Percentiles rank a stretch among this genome's conserved stretches.
phyloP scores from a whole-genome alignment of 495 filamentous ascomycete genomes.

The Aspergillus heteromorphus region DNA sequence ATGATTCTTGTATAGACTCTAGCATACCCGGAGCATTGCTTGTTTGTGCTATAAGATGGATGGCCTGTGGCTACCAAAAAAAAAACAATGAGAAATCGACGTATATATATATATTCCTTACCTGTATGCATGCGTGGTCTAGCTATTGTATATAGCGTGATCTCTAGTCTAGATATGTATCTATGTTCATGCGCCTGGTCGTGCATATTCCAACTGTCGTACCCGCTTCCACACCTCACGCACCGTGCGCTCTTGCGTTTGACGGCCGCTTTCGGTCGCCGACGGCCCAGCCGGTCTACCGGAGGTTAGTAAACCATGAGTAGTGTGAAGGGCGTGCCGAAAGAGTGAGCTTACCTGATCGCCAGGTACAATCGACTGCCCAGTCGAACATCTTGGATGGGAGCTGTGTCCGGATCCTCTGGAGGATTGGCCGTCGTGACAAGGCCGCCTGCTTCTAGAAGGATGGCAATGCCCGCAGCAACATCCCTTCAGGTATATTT shows the following conservation, averaged over 20 bases:
- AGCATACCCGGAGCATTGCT: slow-evolving; percentile 25
- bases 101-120: background rate
- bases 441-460: slow-evolving; percentile 56
- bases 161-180: background rate
- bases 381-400: slow-evolving; percentile 52
- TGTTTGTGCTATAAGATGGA: slow-evolving; percentile 13
- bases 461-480: slow-evolving; percentile 51
- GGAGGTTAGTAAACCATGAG: background rate
- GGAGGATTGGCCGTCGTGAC: slow-evolving; percentile 65
- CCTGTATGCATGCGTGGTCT: background rate
- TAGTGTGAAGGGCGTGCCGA: background rate
- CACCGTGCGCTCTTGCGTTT: slow-evolving; percentile 60
- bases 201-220: slow-evolving; percentile 51
- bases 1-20: slow-evolving; percentile 24
- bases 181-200: slow-evolving; percentile 42
- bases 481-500: slow-evolving; percentile 37
- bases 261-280: slow-evolving; percentile 51
- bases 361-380: slow-evolving; percentile 62
- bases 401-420: slow-evolving; percentile 42
- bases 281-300: slow-evolving; percentile 55
- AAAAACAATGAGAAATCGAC: background rate
- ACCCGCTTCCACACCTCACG: slow-evolving; percentile 66
- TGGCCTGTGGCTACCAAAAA: background rate
- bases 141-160: slow-evolving; percentile 11
- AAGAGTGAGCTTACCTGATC: slow-evolving; percentile 42